Evolutionary conservation across 2,329 filamentous ascomycete species (phyloP), one percentile per base, ranked within the genome.

Genomic region (Xylaria multiplex): DNA sequence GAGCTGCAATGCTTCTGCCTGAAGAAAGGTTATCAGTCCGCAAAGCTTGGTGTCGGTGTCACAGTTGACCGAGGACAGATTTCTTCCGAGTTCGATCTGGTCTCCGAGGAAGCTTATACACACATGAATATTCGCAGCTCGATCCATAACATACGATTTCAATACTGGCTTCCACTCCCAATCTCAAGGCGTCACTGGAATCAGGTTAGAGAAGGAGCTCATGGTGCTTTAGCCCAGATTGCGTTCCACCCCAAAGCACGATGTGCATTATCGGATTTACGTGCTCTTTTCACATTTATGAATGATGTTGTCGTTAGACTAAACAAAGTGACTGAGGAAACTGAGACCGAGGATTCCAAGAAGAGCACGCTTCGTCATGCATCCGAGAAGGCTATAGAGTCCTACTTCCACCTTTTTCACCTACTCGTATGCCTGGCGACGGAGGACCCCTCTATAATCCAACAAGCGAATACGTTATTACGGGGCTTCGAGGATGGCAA

Each of bases 361-460:
- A 78, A 75, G 42, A 83, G 81, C 59, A 82, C 79, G 0, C 75
- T 85, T 19, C 78, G 74, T 0, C 80, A 84, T 53, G 81, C 82
- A 0, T 85, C 82, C 0, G 84, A 86, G 66, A 85, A 85, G 74
- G 84, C 83, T 4, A 83, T 85, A 3, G 81, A 84, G 67, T 81
- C 82, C 0, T 85, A 85, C 72, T 85, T 85, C 66, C 80, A 83
- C 59, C 79, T 85, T 16, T 85, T 83, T 69, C 84, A 85, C 70
- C 73, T 86, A 0, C 77, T 86, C 0, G 74, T 85, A 11, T 85
- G 83, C 62, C 72, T 84, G 1, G 81, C 82, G 0, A 79, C 77
- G 1, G 77, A 80, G 19, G 59, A 81, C 22, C 62, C 67, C 0
- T 57, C 67, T 3, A 77, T 84, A 30, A 75, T 83, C 14, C 56